phyloP scores from a whole-genome alignment of 2,329 filamentous ascomycete species.

The Gyromitra esculenta region DNA sequence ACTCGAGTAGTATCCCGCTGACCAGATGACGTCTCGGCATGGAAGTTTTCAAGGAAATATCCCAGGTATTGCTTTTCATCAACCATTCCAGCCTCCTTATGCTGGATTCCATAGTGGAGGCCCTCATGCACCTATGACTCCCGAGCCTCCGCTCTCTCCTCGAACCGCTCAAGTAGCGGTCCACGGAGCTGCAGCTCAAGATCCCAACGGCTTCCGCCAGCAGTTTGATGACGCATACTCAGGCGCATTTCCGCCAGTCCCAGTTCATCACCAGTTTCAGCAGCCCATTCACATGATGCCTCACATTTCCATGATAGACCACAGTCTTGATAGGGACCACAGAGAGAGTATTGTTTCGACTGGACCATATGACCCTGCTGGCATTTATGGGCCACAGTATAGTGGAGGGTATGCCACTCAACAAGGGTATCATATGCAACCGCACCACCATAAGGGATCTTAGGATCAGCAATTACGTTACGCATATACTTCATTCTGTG shows the following conservation, averaged over 20 bases:
- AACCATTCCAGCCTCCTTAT: constrained; percentile 41
- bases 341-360: constrained; percentile 43
- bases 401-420: constrained; percentile 34
- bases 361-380: constrained; percentile 31
- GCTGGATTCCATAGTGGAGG: constrained; percentile 37
- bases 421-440: constrained; percentile 43
- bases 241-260: constrained; percentile 37
- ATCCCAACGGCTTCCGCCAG: constrained; percentile 27
- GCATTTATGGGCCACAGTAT: constrained; percentile 36
- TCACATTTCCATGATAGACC: constrained; percentile 41
- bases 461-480: background rate
- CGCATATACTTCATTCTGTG: constrained; percentile 1
- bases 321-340: constrained; percentile 36
- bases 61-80: constrained; percentile 37
- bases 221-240: constrained; percentile 44
- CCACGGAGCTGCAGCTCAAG: constrained; percentile 25
- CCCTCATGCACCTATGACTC: constrained; percentile 29
- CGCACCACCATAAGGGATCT: constrained; percentile 20
- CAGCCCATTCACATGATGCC: constrained; percentile 32
- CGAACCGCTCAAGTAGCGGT: constrained; percentile 28
- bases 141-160: constrained; percentile 38
- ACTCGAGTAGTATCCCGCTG: constrained; percentile 21
- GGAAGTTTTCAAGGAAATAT: constrained; percentile 35
- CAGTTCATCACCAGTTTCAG: constrained; percentile 40
- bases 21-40: constrained; percentile 33